phyloP scores from a whole-genome alignment of 208 protist genomes.

The Crithidia thermophila region DNA sequence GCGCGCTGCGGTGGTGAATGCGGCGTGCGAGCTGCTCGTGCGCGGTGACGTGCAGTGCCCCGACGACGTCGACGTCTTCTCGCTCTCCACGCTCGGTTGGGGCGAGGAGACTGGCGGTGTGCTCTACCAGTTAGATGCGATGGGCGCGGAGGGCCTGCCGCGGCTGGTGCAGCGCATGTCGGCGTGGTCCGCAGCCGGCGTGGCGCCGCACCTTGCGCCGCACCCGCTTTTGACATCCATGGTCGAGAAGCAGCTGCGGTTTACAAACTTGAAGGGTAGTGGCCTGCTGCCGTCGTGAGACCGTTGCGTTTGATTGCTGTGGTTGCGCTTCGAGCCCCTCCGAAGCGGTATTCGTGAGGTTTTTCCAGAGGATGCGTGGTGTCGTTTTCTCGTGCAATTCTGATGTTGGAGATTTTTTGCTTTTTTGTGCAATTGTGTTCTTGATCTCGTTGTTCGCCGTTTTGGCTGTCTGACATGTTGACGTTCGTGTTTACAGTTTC shows the following conservation, averaged over 20 bases:
- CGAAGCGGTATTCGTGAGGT: no score
- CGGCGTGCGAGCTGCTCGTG: constrained; percentile 57
- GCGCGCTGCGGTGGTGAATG: constrained; percentile 65
- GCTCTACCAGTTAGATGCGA: constrained; percentile 50
- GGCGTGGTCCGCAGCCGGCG: constrained; percentile 33
- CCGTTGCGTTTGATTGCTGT: not conserved
- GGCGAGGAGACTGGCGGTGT: constrained; percentile 61
- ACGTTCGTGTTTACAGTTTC: constrained; percentile 2
- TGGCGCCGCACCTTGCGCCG: constrained; percentile 44
- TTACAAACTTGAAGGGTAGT: constrained; percentile 34
- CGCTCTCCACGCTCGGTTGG: constrained; percentile 67
- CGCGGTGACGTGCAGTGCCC: constrained; percentile 40
- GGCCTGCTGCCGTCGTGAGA: constrained; percentile 12
- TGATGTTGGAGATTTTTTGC: not conserved
- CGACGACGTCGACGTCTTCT: constrained; percentile 60
- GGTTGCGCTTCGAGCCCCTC: no score
- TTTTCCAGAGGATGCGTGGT: not conserved
- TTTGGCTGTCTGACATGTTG: not conserved
- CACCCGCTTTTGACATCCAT: constrained; percentile 63
- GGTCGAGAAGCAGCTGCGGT: constrained; percentile 48
- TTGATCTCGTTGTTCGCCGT: not conserved
- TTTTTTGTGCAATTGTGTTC: not conserved
- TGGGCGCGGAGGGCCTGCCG: constrained; percentile 30
- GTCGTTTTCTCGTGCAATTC: not conserved
- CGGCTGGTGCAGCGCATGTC: constrained; percentile 43